Base-by-base conservation (phyloP, 1,284 basidiomycete species). In the Ceraceosorus bombacis region DNA sequence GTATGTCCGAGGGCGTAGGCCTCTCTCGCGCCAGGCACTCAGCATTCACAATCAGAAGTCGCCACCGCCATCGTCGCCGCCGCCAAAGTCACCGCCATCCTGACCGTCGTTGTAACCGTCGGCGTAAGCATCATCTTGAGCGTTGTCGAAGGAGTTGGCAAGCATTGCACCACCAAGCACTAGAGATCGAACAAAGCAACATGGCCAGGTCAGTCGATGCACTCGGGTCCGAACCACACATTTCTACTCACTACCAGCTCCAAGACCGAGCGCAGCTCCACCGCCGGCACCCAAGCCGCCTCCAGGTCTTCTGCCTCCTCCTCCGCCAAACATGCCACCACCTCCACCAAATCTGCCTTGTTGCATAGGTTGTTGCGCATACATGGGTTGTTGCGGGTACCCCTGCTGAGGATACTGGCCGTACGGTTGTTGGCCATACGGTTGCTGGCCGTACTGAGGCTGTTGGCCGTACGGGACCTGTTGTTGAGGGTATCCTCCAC, bases 91-190 rank as follows among this genome's bases (percentile, higher is more conserved):
- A 27, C 27, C 27, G 51, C 12, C 51, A 52, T 48, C 55, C 40
- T 64, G 41, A 15, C 63, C 74, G 54, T 76, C 66, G 51, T 72
- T 60, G 53, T 74, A 74, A 37, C 74, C 74, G 37, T 76, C 68
- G 51, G 68, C 58, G 53, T 76, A 76, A 5, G 71, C 60, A 37
- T 76, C 60, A 49, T 73, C 57, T 62, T 72, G 62, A 58, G 59
- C 64, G 60, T 75, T 41, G 9, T 70, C 62, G 48, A 46, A 3
- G 9, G 38, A 36, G 60, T 63, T 12, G 49, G 48, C 46, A 27
- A 67, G 38, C 9, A 72, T 36, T 6, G 51, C 51, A 38, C 60
- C 60, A 12, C 60, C 60, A 6, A 62, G 43, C 41, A 62, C 43
- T 46, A 38, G 13, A 41, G 46, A 54, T 7, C 3, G n/a, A 38